Evolutionary conservation across 805 yeast species (phyloP), one percentile per base, ranked within the genome.

Genomic region (Nakazawaea anatomiae): DNA sequence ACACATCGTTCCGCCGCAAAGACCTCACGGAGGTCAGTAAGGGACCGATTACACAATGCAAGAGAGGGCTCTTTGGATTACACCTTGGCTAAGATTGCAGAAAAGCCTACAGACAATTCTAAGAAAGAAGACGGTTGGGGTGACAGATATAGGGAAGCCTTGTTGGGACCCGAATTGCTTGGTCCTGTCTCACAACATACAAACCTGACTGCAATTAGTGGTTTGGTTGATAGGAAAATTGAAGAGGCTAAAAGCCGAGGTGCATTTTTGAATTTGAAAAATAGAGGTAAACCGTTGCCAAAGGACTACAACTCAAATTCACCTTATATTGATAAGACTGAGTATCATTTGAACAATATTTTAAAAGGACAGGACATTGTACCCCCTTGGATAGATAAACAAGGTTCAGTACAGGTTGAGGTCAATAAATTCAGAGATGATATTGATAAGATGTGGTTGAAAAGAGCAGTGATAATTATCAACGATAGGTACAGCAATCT

Each of bases 301-400:
- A 58, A 57, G 27, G 73, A 68, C 14, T 65, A 59, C 44, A 63
- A 69, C 48, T 63, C 66, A n/a, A 70, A 67, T 56, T 79, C 70
- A 62, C 85, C 80, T 44, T 85, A 73, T 65, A 71, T 75, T 52
- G 94, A 80, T 64, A 77, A 76, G 53, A 87, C 82, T 49, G 95
- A 85, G 58, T 88, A 83, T 63, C 88, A 89, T 62, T 66, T 90
- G 68, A 90, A 90, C 66, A 82, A 87, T 54, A 84, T 90, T 43
- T 67, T 90, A 51, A 79, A 76, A 54, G 76, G 79, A 42, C 96
- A 90, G 64, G 90, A 88, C 46, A 82, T 88, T 1, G 70, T 82
- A 9, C 96, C 96, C 0, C 96, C 96, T 0, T 90, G 97, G 97
- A 84, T 90, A 38, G 96, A 89, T 58, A 83, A 79, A 50, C 94